These are phyloP conservation scores for Hygrocybe punicea DNA, from an alignment of 768 basidiomycete genomes.

Conservation along the genomic window DNA sequence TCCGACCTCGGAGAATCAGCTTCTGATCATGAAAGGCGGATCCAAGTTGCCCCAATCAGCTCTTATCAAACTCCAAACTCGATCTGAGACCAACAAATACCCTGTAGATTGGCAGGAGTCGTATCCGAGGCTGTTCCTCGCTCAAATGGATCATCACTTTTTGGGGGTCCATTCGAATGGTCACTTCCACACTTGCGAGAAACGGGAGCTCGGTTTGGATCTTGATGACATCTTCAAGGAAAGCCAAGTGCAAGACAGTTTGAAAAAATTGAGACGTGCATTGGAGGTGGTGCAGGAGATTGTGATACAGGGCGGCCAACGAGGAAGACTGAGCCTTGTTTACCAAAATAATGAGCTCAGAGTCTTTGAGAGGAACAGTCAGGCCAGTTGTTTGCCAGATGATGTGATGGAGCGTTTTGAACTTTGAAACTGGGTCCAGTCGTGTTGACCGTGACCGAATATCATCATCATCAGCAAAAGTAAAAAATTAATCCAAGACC, in stretches of 20 bases:
- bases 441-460: too few species aligned
- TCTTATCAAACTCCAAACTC: constrained; percentile 48
- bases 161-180: constrained; percentile 58
- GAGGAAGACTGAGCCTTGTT: constrained; percentile 54
- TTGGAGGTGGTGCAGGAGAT: constrained; percentile 45
- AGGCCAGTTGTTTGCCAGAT: constrained; percentile 46
- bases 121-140: constrained; percentile 66
- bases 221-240: constrained; percentile 34
- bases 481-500: too few species aligned
- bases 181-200: constrained; percentile 47
- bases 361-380: constrained; percentile 47
- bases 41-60: constrained; percentile 40
- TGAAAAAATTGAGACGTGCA: constrained; percentile 40
- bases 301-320: constrained; percentile 50
- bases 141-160: constrained; percentile 60
- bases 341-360: constrained; percentile 44
- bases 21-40: constrained; percentile 31
- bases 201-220: constrained; percentile 38
- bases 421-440: neutral
- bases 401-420: constrained; percentile 37
- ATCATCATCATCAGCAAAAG: too few species aligned
- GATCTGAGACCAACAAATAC: constrained; percentile 29
- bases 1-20: constrained; percentile 6
- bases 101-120: constrained; percentile 54
- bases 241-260: constrained; percentile 31